Conservation (phyloP, 2,329 filamentous ascomycete genomes). For the Aspergillus pseudoterreus region DNA sequence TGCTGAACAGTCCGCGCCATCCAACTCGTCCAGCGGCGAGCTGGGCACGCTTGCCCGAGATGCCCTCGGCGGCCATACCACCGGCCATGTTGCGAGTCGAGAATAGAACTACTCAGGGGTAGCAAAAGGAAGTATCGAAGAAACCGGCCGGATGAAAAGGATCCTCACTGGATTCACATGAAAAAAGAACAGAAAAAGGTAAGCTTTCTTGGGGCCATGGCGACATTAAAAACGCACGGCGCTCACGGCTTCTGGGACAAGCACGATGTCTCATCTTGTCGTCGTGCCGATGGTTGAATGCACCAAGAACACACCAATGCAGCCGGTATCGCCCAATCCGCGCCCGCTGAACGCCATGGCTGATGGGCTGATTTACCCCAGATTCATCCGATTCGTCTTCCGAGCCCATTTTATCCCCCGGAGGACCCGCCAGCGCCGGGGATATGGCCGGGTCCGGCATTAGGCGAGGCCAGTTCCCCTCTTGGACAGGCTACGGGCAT, state of each 20-base stretch:
- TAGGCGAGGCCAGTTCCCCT: background rate
- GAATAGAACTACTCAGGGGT: background rate
- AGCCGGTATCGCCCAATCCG: background rate
- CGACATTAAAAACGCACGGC: background rate
- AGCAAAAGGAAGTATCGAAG: background rate
- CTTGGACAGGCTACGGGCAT: background rate
- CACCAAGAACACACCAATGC: background rate
- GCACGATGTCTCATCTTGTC: background rate
- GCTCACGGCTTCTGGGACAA: background rate
- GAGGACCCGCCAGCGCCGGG: constrained; percentile 4
- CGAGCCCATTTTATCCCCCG: constrained; percentile 4
- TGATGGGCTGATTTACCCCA: constrained; percentile 6
- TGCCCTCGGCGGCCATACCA: constrained; percentile 14
- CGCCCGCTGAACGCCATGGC: constrained; percentile 1
- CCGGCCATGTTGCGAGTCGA: constrained; percentile 4
- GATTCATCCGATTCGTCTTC: constrained; percentile 1
- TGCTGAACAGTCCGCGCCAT: constrained; percentile 51
- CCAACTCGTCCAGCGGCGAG: constrained; percentile 27
- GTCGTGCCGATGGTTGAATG: background rate
- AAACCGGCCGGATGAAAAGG: background rate
- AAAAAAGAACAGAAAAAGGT: background rate
- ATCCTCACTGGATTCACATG: too few relatives aligned
- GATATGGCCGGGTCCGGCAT: background rate
- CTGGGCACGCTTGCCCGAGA: constrained; percentile 32
- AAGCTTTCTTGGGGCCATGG: background rate